Conservation (phyloP, 2,329 filamentous ascomycete genomes). For the Aspergillus sp. region DNA sequence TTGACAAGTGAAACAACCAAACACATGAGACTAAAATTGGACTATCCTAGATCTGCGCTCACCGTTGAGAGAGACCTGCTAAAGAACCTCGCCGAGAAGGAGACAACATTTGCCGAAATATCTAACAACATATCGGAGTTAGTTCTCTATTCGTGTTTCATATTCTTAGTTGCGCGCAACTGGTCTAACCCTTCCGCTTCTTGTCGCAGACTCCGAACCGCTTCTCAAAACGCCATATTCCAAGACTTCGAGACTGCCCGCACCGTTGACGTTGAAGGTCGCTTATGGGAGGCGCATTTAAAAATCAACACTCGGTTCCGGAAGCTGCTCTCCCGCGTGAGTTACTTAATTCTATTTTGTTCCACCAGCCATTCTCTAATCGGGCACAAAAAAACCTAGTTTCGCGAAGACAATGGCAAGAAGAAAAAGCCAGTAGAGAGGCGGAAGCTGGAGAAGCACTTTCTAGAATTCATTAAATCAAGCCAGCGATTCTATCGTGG, state of each 20-base stretch:
- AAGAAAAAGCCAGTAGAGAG: conserved; percentile 61
- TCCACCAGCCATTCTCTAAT: conserved; percentile 3
- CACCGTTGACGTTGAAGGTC: conserved; percentile 64
- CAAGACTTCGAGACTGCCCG: conserved; percentile 54
- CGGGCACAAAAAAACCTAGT: conserved; percentile 33
- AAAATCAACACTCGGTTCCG: conserved; percentile 77
- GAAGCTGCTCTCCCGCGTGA: conserved; percentile 60
- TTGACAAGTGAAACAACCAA: conserved; percentile 11
- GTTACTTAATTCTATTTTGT: conserved; percentile 15
- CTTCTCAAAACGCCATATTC: conserved; percentile 71
- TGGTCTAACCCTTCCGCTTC: conserved; percentile 5
- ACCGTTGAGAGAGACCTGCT: conserved; percentile 51
- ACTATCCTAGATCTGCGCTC: conserved; percentile 34
- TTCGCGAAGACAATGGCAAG: conserved; percentile 50
- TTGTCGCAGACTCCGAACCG: conserved; percentile 62
- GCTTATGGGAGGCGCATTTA: conserved; percentile 77
- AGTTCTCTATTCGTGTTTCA: conserved; percentile 1
- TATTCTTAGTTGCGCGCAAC: conserved; percentile 5
- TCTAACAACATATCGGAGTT: conserved; percentile 45
- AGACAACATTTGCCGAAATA: conserved; percentile 52
- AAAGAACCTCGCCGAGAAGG: conserved; percentile 49
- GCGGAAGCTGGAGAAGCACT: conserved; percentile 78
- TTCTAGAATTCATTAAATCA: conserved; percentile 80
- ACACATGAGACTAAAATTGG: conserved; percentile 20
- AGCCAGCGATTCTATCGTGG: conserved; percentile 86